Base-by-base conservation (phyloP, 1,284 basidiomycete genomes). In the Moniliella sp. region DNA sequence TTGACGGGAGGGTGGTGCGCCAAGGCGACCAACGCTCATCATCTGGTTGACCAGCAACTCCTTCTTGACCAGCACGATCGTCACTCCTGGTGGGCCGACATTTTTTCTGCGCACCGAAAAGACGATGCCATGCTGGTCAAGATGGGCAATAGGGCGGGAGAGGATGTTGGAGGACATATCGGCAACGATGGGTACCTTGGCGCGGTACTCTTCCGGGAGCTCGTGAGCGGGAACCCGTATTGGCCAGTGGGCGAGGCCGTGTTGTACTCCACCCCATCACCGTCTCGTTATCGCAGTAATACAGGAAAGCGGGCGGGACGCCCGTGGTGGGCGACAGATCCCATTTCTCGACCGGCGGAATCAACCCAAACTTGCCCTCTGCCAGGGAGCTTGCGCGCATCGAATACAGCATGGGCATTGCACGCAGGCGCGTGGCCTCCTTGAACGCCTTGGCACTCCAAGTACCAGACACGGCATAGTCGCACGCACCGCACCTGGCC, bases 261-360 rank as follows among this genome's bases (percentile, higher is more conserved):
- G n/a, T n/a, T 67, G 65, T 82, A 94, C 65, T 97, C 78, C 34
- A 88, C 76, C 18, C 91, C 91, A 52, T 93, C 78, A 97, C 81
- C 2, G 91, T 99, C 67, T 99, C 91, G 66, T 99, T 99, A 61
- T 94, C 88, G 69, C 91, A 99, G 66, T 94, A 97, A 66, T 91
- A 94, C 34, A 94, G 75, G 53, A 86, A 72, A 5, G 80, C 86
- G 1, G 88, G 76, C 55, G 74, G 68, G n/a, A n/a, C n/a, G n/a
- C n/a, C n/a, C n/a, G 21, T 7, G 21, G n/a, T 25, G 57, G 46
- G 31, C 9, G 78, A 79, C 64, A 91, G 79, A n/a, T 65, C 62
- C 71, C 78, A 93, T 29, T 70, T 66, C 34, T 67, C 64, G 51
- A 73, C 71, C 9, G 72, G 64, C 8, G 86, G 83, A 48, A 94